Evolutionary conservation across 441 rosid genomes (phyloP), one percentile per base, ranked within the genome.

Genomic region (Euphorbia neoarborescens): DNA sequence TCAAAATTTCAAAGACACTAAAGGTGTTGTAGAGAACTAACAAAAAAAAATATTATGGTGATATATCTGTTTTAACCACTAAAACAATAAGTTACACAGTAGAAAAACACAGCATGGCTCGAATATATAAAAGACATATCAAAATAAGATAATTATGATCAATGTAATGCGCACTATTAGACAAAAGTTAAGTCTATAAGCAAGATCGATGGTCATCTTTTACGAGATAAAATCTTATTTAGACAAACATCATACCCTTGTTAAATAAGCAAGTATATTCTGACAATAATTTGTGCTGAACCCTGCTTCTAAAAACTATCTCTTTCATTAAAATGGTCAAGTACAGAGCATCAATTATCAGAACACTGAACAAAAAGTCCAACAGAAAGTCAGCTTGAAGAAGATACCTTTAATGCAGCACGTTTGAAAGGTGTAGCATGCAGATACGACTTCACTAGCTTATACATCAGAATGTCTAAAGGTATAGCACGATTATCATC

Each of bases 341-440:
- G 14, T 8, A 38, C 38, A 40, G 24, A 58, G 15, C 44, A 58
- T n/a, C 17, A 46, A 44, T 30, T 30, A 30, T 11, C 1, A 19
- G 73, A 10, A 44, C 59, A 24, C 66, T 44, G 20, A 42, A 42
- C 9, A 40, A 65, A 56, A 32, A 7, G 8, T 35, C 61, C 14
- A 7, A 12, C 7, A 65, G 37, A 32, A 27, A 38, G 28, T 20
- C 9, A 66, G 46, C 2, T n/a, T n/a, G 50, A 32, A 30, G 8
- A 62, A 71, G 71, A 8, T 81, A 92, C 98, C 97, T 86, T 92
- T 22, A 89, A 82, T 61, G 97, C 98, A 50, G 88, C 87, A 46
- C 92, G 87, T 83, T 88, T 83, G 62, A 90, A 86, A 73, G 98
- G 94, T 57, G 97, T 82, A 3, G 90, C 94, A 48, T 81, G 96